These are phyloP conservation scores for Anthracocystis setariae DNA, from an alignment of 1,284 basidiomycete genomes.

Conservation along the genomic window DNA sequence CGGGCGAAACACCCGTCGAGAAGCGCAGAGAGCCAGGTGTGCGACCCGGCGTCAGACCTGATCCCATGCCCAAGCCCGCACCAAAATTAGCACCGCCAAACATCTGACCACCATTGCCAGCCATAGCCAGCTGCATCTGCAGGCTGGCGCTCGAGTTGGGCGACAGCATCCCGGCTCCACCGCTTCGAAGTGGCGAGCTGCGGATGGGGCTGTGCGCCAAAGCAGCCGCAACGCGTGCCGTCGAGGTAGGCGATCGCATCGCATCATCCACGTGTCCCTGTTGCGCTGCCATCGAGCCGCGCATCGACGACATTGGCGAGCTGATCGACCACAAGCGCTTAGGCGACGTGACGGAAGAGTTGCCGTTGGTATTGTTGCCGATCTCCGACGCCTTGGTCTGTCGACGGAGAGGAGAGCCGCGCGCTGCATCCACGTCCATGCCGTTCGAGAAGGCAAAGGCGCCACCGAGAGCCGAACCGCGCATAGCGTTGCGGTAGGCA, in stretches of 20 bases:
- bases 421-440: constrained; percentile 32
- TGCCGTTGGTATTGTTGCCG: constrained; percentile 11
- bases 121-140: constrained; percentile 52
- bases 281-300: constrained; percentile 15
- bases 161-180: constrained; percentile 36
- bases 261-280: constrained; percentile 21
- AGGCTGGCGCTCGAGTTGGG: constrained; percentile 41
- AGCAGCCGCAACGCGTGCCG: constrained; percentile 34
- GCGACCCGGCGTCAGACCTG: constrained; percentile 36
- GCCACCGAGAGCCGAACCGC: constrained; percentile 36
- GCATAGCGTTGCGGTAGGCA: constrained; percentile 15
- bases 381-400: constrained; percentile 26
- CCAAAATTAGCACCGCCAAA: constrained; percentile 33
- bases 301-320: constrained; percentile 52
- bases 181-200: constrained; percentile 42
- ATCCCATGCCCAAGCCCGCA: constrained; percentile 41
- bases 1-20: constrained; percentile 40
- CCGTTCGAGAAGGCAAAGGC: constrained; percentile 41
- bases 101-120: constrained; percentile 24
- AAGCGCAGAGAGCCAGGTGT: constrained; percentile 39
- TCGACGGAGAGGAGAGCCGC: constrained; percentile 43
- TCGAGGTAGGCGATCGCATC: constrained; percentile 43
- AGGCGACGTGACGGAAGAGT: constrained; percentile 41
- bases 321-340: constrained; percentile 50
- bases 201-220: constrained; percentile 43